Conservation (phyloP, 441 rosid species). For the Aquilaria agallochum region DNA sequence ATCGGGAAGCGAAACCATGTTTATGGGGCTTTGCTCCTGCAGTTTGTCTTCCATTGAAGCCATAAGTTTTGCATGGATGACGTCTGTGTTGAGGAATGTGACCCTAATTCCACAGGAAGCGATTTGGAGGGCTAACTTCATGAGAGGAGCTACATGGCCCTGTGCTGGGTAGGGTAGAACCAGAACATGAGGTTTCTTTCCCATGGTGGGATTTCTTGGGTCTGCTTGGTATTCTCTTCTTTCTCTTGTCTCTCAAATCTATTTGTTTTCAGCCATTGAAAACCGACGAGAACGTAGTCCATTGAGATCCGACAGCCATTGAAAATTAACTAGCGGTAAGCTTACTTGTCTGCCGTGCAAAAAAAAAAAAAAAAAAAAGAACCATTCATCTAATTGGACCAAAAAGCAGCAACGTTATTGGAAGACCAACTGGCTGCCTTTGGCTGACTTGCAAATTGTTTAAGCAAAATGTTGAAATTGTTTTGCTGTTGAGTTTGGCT, state of each 20-base stretch:
- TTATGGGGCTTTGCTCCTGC: not conserved
- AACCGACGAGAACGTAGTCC: not conserved
- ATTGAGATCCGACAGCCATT: not conserved
- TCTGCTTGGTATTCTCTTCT: no score
- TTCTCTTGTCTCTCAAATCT: no score
- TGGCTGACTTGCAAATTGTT: no score
- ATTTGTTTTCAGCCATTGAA: no score
- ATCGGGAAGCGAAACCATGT: conserved; percentile 23
- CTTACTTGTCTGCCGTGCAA: not conserved
- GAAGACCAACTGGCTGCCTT: no score
- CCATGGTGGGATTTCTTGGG: not conserved
- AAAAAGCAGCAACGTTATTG: no score
- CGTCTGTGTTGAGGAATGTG: conserved; percentile 13
- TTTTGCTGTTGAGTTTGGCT: no score
- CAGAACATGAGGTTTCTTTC: conserved; percentile 16
- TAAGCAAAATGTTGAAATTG: no score
- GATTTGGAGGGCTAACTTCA: conserved; percentile 19
- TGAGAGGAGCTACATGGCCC: conserved; percentile 25
- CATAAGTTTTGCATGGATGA: not conserved
- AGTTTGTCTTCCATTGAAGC: not conserved
- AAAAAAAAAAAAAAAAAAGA: no score
- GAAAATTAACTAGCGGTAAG: not conserved
- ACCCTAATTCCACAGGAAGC: conserved; percentile 27
- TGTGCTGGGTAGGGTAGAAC: conserved; percentile 22
- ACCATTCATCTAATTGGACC: no score